Percentiles rank a stretch among this genome's conserved stretches.
Evolutionary conservation across 805 yeast species (phyloP).

Genomic region (Saccharomycopsis capsularis): DNA sequence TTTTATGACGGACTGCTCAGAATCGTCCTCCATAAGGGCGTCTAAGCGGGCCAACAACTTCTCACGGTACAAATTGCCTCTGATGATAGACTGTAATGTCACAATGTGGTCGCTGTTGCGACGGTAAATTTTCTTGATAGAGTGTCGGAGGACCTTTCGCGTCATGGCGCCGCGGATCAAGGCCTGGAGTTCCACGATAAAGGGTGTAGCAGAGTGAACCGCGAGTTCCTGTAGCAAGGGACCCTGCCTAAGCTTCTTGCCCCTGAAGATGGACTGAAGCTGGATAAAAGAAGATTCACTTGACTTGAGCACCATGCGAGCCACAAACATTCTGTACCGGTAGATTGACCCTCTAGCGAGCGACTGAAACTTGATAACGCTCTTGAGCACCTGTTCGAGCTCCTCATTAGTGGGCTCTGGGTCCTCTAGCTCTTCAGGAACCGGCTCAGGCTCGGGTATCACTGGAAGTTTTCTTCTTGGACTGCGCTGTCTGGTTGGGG

Average conservation of each 20-base stretch:
- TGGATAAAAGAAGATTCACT: slow-evolving; percentile 43
- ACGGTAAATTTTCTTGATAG: slow-evolving; percentile 24
- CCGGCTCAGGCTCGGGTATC: slow-evolving; percentile 11
- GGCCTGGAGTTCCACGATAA: slow-evolving; percentile 36
- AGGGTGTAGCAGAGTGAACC: slow-evolving; percentile 4
- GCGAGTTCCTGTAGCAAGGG: slow-evolving; percentile 5
- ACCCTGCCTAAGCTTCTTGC: slow-evolving; percentile 21
- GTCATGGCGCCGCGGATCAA: slow-evolving; percentile 43
- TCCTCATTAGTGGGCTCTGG: slow-evolving; percentile 21
- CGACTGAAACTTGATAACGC: slow-evolving; percentile 55
- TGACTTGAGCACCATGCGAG: slow-evolving; percentile 52
- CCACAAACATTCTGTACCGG: slow-evolving; percentile 58
- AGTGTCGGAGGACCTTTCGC: slow-evolving; percentile 26
- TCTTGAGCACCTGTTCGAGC: slow-evolving; percentile 27
- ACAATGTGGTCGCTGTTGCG: slow-evolving; percentile 25
- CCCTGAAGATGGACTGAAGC: slow-evolving; percentile 38
- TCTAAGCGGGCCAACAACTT: slow-evolving; percentile 20
- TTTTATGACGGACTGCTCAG: slow-evolving; percentile 22
- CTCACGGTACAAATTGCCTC: slow-evolving; percentile 35
- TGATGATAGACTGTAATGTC: slow-evolving; percentile 32
- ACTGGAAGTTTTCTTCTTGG: background rate
- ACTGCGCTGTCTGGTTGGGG: slow-evolving; percentile 8
- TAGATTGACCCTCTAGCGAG: slow-evolving; percentile 60
- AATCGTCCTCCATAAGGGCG: slow-evolving; percentile 21
- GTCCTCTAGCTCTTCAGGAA: slow-evolving; percentile 9